Conservation (phyloP, 106 monocot genomes). For the Acanthochlamys bracteata region DNA sequence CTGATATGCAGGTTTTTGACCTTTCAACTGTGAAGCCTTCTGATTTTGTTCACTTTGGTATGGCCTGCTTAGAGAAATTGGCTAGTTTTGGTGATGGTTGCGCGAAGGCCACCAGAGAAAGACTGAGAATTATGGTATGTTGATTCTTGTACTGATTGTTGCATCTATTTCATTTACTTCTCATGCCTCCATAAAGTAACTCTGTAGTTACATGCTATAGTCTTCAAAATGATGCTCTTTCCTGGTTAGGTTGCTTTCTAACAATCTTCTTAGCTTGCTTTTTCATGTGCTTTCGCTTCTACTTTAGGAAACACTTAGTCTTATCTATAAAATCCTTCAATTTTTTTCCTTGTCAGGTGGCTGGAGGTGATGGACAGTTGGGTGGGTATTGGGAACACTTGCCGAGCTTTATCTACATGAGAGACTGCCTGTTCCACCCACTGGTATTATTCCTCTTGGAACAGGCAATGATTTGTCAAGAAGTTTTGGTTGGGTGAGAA, state of each 20-base stretch:
- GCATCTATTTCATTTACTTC: not conserved
- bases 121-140: constrained; percentile 63
- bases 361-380: constrained; percentile 97
- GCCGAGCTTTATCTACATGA: constrained; percentile 47
- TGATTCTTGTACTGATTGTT: not conserved
- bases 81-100: constrained; percentile 44
- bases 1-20: constrained; percentile 56
- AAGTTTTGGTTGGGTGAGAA: constrained; percentile 78
- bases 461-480: constrained; percentile 93
- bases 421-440: constrained; percentile 68
- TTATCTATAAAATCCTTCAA: not conserved
- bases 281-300: too few species aligned
- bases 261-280: too few species aligned
- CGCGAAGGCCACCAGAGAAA: constrained; percentile 47
- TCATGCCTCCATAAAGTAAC: not conserved
- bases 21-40: constrained; percentile 64
- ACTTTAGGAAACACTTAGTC: not conserved
- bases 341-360: constrained; percentile 41
- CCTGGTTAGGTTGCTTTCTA: too few species aligned
- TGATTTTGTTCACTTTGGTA: constrained; percentile 57
- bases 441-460: constrained; percentile 78
- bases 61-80: constrained; percentile 60
- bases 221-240: too few species aligned
- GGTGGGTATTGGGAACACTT: constrained; percentile 76
- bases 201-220: not conserved